Evolutionary conservation across 1,139 yeast genomes (phyloP), one percentile per base, ranked within the genome.

Genomic region (Nakaseomyces glabratus): DNA sequence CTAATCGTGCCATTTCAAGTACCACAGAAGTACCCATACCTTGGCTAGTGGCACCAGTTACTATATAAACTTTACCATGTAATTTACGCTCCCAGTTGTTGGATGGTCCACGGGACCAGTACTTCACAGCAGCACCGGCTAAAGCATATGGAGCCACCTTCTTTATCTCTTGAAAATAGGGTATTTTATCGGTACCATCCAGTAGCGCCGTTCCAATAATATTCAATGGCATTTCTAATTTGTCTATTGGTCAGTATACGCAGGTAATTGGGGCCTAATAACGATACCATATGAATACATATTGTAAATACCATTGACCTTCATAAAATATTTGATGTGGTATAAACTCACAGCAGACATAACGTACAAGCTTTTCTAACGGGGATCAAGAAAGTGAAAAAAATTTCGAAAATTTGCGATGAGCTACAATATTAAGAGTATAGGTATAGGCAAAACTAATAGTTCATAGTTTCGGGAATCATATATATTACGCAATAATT

Each of bases 11-110:
- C 46, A 90, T 55, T 24, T 86, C 88, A 31, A 67, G 65, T 0
- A 75, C 93, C 1, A 82, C 68, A 4, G 73, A 70, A 0, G 93
- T 82, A 0, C 98, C 98, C 39, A 85, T 58, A 0, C 98, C 97
- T 39, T 55, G 59, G 2, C 93, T 70, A 0, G 98, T 90, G 1
- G 93, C 98, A 5, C 98, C 95, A 0, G 88, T 79, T 8, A 79
- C 65, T 33, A 90, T 65, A 47, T 74, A 82, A 8, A 90, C 97
- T 48, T 80, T 76, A 2, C 98, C 96, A 53, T 90, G 95, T 58
- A 90, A 62, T 44, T 86, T 88, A 40, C 96, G 68, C 44, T 84
- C 94, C 94, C 95, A 86, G 0, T 86, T 81, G 58, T 86, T 90
- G 16, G 69, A 48, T 2, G 84, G 59, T 3, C 97, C 97, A 24